These are phyloP conservation scores for Aspergillus sergii DNA, from an alignment of 2,329 filamentous ascomycete genomes.

Conservation along the genomic window DNA sequence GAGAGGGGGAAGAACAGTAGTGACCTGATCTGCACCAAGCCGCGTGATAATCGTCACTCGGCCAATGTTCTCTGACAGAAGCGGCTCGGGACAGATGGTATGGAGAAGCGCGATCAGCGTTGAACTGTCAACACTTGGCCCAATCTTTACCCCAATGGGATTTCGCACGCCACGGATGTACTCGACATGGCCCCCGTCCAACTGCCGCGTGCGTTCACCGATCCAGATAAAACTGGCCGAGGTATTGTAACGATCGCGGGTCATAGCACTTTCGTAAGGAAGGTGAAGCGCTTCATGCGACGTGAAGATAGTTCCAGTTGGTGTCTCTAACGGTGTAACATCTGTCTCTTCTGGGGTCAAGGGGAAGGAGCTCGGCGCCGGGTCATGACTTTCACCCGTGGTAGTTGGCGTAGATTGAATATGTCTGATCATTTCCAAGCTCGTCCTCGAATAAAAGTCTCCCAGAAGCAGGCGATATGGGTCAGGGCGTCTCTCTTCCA, in stretches of 20 bases:
- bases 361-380: background rate
- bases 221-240: slow-evolving; percentile 96
- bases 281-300: slow-evolving; percentile 15
- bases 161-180: slow-evolving; percentile 94
- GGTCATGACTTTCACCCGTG: background rate
- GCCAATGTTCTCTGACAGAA: slow-evolving; percentile 69
- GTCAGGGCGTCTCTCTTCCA: slow-evolving; percentile 69
- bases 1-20: slow-evolving; percentile 74
- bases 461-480: slow-evolving; percentile 78
- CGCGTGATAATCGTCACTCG: slow-evolving; percentile 82
- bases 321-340: background rate
- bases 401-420: background rate
- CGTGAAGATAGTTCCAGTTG: slow-evolving; percentile 7
- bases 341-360: background rate
- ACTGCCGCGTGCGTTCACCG: slow-evolving; percentile 86
- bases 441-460: slow-evolving; percentile 90
- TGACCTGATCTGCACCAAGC: slow-evolving; percentile 77
- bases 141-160: slow-evolving; percentile 90
- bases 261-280: slow-evolving; percentile 36
- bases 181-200: slow-evolving; percentile 88
- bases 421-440: slow-evolving; percentile 67
- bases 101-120: slow-evolving; percentile 78
- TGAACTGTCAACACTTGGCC: slow-evolving; percentile 72
- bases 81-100: slow-evolving; percentile 74
- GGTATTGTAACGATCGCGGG: slow-evolving; percentile 86